These are phyloP conservation scores for Furculomyces boomerangus DNA, from an alignment of 371 early-diverging fungal genomes.

Conservation along the genomic window DNA sequence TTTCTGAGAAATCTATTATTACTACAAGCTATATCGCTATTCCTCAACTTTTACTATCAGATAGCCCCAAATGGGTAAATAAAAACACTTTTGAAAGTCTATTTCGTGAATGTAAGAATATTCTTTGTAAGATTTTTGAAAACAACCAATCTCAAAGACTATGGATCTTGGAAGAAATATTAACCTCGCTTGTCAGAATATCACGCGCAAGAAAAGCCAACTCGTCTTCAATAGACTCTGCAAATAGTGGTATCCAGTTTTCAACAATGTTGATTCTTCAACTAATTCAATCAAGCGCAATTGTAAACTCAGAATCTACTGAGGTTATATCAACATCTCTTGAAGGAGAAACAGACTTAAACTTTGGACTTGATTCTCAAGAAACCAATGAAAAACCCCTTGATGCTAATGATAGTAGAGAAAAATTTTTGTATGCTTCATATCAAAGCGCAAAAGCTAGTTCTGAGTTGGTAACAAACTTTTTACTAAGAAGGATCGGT, in stretches of 20 bases:
- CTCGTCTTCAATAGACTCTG: conserved; percentile 23
- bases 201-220: conserved; percentile 18
- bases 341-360: too few species aligned
- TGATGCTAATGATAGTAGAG: too few species aligned
- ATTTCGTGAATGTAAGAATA: not conserved
- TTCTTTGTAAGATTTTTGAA: conserved; percentile 29
- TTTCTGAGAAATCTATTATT: conserved; percentile 2
- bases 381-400: too few species aligned
- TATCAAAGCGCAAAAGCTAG: too few species aligned
- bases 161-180: conserved; percentile 72
- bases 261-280: not conserved
- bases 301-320: too few species aligned
- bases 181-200: conserved; percentile 41
- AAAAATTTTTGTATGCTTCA: too few species aligned
- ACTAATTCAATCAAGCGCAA: not conserved
- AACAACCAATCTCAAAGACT: conserved; percentile 38
- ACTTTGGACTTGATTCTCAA: too few species aligned
- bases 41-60: not conserved
- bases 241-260: not conserved
- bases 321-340: too few species aligned
- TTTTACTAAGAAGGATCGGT: too few species aligned
- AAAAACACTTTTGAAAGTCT: not conserved
- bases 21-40: not conserved
- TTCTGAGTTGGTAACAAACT: too few species aligned
- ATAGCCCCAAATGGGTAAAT: not conserved